Evolutionary conservation across 305 asterid genomes (phyloP), one percentile per base, ranked within the genome.

Genomic region (Fraxinus velutina): DNA sequence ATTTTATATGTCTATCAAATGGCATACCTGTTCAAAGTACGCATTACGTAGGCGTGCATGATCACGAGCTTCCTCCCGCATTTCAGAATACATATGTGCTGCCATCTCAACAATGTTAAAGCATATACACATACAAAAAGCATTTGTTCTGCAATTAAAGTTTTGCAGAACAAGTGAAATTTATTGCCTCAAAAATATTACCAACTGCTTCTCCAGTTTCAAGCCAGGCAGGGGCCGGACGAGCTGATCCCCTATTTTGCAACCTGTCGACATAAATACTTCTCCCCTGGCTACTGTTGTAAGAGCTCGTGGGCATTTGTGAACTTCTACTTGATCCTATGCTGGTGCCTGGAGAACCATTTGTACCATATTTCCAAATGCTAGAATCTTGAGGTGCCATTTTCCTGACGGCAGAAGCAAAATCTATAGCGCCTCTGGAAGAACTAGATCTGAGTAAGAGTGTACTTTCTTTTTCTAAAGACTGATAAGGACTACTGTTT

Each of bases 11-110:
- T 78, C 27, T 15, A 64, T 73, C 75, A 55, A 5, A 37, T 10
- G 50, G 85, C 84, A 74, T 88, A 94, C 98, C 99, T 95, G 98
- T 85, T 95, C 99, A 81, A 91, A 90, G 89, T 91, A 95, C n/a
- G 91, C 93, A 88, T 93, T 92, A 27, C 93, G 97, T 39, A 92
- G 42, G 19, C 93, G 93, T 78, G 96, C 98, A 88, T 92, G 97
- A 83, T 91, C 99, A 83, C 96, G 95, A 87, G 97, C 97, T 75
- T 92, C 99, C 84, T 90, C 99, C 87, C 92, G 91, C 91, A 86
- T 90, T 72, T 89, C 99, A 85, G 98, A 78, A 79, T 92, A 92
- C 89, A 92, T 85, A 85, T 89, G 89, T 66, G 92, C 99, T 95
- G 97, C 88, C 89, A 94, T 81, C 86, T 84, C 93, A 84, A 90